Conservation (phyloP, 148 eudicot species). For the Amaranthus cruentus region DNA sequence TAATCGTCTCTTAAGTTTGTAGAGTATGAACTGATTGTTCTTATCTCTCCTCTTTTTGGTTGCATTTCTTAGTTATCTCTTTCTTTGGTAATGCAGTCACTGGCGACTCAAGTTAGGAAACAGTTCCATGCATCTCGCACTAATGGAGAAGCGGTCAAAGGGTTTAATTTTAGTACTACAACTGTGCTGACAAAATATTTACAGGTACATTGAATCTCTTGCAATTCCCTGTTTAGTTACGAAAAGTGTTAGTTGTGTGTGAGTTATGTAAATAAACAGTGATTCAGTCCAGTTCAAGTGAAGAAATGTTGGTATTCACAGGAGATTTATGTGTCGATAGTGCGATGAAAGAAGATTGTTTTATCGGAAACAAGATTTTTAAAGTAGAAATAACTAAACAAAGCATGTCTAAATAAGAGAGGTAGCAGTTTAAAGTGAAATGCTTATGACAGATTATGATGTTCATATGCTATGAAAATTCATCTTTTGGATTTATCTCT, state of each 20-base stretch:
- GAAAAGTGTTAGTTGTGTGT: background rate
- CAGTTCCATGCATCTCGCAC: slow-evolving; percentile 89
- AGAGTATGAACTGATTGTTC: background rate
- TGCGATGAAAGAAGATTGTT: no score
- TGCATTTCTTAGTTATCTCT: background rate
- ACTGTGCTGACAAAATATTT: slow-evolving; percentile 59
- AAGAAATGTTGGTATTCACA: no score
- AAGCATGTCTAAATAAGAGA: no score
- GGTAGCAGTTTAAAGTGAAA: no score
- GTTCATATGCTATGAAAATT: no score
- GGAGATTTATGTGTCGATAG: no score
- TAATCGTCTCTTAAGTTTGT: background rate
- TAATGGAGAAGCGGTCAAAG: slow-evolving; percentile 62
- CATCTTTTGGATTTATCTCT: no score
- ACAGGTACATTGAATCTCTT: slow-evolving; percentile 45
- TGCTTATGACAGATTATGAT: no score
- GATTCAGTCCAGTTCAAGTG: no score
- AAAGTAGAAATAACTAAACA: no score
- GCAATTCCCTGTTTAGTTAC: background rate
- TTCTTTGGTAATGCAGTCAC: slow-evolving; percentile 53
- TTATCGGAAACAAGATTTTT: no score
- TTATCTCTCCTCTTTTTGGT: background rate
- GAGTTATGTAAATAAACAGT: background rate
- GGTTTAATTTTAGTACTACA: slow-evolving; percentile 87
- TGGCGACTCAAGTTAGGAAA: slow-evolving; percentile 91